Conservation (phyloP, 1,139 yeast genomes). For the Blastobotrys indianensis region DNA sequence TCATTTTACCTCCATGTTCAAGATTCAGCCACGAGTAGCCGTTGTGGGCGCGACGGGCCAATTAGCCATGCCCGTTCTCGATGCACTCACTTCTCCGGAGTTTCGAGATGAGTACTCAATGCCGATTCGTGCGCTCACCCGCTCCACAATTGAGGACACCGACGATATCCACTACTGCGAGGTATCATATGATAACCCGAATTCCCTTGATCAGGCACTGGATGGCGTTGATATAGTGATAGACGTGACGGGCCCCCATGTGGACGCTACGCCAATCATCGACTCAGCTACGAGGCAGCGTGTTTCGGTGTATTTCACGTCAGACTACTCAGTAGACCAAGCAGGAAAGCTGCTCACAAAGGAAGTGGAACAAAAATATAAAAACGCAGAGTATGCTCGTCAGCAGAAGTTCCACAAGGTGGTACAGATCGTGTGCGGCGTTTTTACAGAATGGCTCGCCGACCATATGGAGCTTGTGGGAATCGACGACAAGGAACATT, state of each 20-base stretch:
- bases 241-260: slow-evolving; percentile 33
- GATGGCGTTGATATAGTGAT: slow-evolving; percentile 48
- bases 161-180: slow-evolving; percentile 22
- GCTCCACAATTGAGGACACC: slow-evolving; percentile 38
- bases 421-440: slow-evolving; percentile 43
- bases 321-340: slow-evolving; percentile 53
- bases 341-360: slow-evolving; percentile 26
- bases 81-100: background rate
- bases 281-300: slow-evolving; percentile 39
- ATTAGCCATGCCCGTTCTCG: slow-evolving; percentile 36
- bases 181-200: slow-evolving; percentile 11
- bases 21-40: slow-evolving; percentile 34
- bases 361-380: slow-evolving; percentile 36
- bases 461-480: background rate
- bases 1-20: background rate
- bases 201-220: slow-evolving; percentile 35
- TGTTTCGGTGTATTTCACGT: slow-evolving; percentile 53
- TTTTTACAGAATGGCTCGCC: slow-evolving; percentile 32
- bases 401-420: slow-evolving; percentile 44
- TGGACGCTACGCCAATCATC: slow-evolving; percentile 24
- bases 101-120: slow-evolving; percentile 4
- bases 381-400: slow-evolving; percentile 36
- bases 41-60: slow-evolving; percentile 49
- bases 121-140: slow-evolving; percentile 37
- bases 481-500: slow-evolving; percentile 19